These are phyloP conservation scores for Raffaelea deltoideospora DNA, from an alignment of 2,329 filamentous ascomycete species.

Conservation along the genomic window DNA sequence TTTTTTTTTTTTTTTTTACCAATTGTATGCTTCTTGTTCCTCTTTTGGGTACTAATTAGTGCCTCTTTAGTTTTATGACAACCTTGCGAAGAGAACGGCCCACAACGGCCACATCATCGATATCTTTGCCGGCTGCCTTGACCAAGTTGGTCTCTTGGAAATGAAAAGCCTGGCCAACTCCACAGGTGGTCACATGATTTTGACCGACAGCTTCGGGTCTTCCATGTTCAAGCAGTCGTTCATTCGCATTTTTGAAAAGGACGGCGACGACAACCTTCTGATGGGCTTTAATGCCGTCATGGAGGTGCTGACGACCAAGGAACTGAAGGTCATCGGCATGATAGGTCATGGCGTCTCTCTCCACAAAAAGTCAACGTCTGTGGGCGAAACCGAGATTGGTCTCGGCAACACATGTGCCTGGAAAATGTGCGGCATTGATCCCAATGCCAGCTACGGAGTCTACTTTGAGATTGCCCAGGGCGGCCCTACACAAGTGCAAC, in stretches of 20 bases:
- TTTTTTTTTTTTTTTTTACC: too few species aligned
- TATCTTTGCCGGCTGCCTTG: conserved; percentile 92
- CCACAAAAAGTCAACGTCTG: conserved; percentile 95
- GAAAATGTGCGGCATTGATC: conserved; percentile 99
- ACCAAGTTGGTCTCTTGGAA: conserved; percentile 91
- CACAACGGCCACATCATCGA: conserved; percentile 97
- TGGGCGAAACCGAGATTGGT: conserved; percentile 94
- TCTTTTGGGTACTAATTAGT: too few species aligned
- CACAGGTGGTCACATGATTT: conserved; percentile 93
- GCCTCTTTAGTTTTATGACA: conserved; percentile 77
- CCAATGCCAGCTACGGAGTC: conserved; percentile 80
- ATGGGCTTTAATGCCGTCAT: conserved; percentile 98
- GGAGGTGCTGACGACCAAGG: conserved; percentile 93
- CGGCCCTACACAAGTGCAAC: conserved; percentile 62
- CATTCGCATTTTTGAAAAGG: conserved; percentile 91
- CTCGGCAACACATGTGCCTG: conserved; percentile 98
- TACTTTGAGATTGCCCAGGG: conserved; percentile 98
- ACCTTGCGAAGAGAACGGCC: conserved; percentile 79
- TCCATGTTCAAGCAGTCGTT: conserved; percentile 99
- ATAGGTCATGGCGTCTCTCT: conserved; percentile 94
- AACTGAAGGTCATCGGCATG: conserved; percentile 91
- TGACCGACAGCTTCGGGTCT: conserved; percentile 95
- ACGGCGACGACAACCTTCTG: conserved; percentile 79
- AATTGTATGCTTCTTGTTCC: too few species aligned
- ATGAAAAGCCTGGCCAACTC: conserved; percentile 97